Base-by-base conservation (phyloP, 768 basidiomycete genomes). In the Podaxis sp. region DNA sequence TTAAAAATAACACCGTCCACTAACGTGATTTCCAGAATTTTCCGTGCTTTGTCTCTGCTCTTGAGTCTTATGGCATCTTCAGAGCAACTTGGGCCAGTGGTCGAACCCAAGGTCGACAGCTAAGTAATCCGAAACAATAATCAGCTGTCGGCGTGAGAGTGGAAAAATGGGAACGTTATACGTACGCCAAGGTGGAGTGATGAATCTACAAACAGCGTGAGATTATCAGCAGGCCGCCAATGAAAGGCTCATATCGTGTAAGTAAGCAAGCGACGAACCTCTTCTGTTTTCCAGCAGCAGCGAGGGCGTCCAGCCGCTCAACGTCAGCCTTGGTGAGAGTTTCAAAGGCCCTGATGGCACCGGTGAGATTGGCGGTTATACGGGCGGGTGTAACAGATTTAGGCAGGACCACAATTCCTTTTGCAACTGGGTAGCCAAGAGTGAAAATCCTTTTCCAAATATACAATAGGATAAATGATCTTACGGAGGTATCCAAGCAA, bases 311-410 rank as follows among this genome's bases (percentile, higher is more conserved):
- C 19, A 90, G 79, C 55, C 70, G 69, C 63, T 76, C 80, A 64
- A 90, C 74, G 64, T 90, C 89, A 63, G 75, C 76, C 39, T 77
- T 63, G 19, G 77, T 76, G 28, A 90, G 73, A 66, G 79, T 83
- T 54, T 74, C 72, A 44, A 74, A 69, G 2, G 83, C 86, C 28
- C 70, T 69, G 24, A 85, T 52, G 17, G 86, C 74, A 28, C 88
- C 88, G 11, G 71, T 74, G 56, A 86, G 69, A 71, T 89, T 90
- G 2, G 82, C 74, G 19, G 79, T 75, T 72, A 94, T 91, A 59
- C 92, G 86, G 38, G 80, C 71, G 30, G 85, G 82, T 0, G 83
- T 94, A 40, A 94, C 88, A 5, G 90, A 92, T 75, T 93, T 94
- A 1, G 93, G 86, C 39, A 96, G 82, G 30, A 82, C 79, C 40